These are phyloP conservation scores for Calonectria pseudoturangicola DNA, from an alignment of 2,329 filamentous ascomycete genomes.

Conservation along the genomic window DNA sequence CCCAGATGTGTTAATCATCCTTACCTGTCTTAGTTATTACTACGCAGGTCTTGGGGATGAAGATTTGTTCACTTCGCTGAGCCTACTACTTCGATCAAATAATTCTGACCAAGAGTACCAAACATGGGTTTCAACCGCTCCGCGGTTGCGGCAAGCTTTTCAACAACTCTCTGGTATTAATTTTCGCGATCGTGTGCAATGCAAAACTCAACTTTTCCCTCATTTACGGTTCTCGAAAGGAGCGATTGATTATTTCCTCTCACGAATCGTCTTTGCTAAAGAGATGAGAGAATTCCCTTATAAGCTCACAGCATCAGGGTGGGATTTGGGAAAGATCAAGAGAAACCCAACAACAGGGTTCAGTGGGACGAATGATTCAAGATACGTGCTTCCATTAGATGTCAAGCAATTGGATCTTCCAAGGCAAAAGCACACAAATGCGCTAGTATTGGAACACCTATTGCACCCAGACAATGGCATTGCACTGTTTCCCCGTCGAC, in stretches of 20 bases:
- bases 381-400: slow-evolving; percentile 72
- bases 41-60: slow-evolving; percentile 72
- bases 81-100: slow-evolving; percentile 69
- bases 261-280: slow-evolving; percentile 74
- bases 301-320: slow-evolving; percentile 80
- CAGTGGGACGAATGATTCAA: slow-evolving; percentile 81
- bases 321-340: slow-evolving; percentile 75
- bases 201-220: slow-evolving; percentile 69
- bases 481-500: slow-evolving; percentile 14
- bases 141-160: slow-evolving; percentile 60
- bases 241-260: slow-evolving; percentile 78
- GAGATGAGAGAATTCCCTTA: slow-evolving; percentile 77
- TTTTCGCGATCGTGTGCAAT: slow-evolving; percentile 71
- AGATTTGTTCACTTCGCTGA: slow-evolving; percentile 69
- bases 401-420: slow-evolving; percentile 74
- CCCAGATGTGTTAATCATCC: slow-evolving; percentile 72
- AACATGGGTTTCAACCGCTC: slow-evolving; percentile 65
- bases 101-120: slow-evolving; percentile 71
- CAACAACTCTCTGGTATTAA: slow-evolving; percentile 72
- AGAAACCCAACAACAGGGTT: slow-evolving; percentile 76
- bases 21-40: slow-evolving; percentile 74
- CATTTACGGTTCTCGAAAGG: slow-evolving; percentile 70
- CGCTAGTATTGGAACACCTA: slow-evolving; percentile 76
- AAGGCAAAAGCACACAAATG: slow-evolving; percentile 78
- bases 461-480: slow-evolving; percentile 71